These are phyloP conservation scores for Trametes sanguinea DNA, from an alignment of 768 basidiomycete species.

Conservation along the genomic window DNA sequence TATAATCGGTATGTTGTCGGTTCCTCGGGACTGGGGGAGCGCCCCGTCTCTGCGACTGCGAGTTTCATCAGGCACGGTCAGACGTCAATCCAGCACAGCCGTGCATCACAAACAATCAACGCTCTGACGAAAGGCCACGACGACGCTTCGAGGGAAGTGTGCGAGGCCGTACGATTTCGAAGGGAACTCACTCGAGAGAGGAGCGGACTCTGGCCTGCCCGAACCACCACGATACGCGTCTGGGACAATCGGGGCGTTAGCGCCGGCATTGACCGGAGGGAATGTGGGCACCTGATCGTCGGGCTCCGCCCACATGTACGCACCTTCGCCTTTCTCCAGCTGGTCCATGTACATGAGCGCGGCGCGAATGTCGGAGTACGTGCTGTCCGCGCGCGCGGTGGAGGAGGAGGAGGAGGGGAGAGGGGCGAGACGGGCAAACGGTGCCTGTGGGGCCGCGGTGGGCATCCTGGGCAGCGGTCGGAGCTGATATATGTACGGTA, in stretches of 20 bases:
- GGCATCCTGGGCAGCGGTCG: not conserved
- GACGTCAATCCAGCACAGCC: too few relatives aligned
- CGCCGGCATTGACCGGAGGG: too few relatives aligned
- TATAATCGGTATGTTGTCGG: conserved; percentile 58
- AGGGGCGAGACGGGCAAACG: not conserved
- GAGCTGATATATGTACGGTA: conserved; percentile 9
- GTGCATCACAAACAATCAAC: too few relatives aligned
- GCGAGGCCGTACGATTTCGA: too few relatives aligned
- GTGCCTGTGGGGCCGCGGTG: not conserved
- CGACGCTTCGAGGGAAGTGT: too few relatives aligned
- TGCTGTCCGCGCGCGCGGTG: not conserved
- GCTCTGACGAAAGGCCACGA: too few relatives aligned
- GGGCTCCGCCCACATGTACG: not conserved
- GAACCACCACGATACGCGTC: too few relatives aligned
- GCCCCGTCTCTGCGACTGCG: conserved; percentile 2
- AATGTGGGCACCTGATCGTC: not conserved
- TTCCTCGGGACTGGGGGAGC: not conserved
- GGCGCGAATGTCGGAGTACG: conserved; percentile 1
- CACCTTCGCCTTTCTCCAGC: conserved; percentile 10
- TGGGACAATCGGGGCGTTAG: too few relatives aligned
- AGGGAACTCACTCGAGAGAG: too few relatives aligned
- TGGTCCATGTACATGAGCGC: conserved; percentile 9
- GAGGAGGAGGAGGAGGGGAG: not conserved
- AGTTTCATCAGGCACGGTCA: not conserved
- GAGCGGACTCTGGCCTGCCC: too few relatives aligned